phyloP scores from a whole-genome alignment of 768 basidiomycete genomes.

The Naganishia randhawae region DNA sequence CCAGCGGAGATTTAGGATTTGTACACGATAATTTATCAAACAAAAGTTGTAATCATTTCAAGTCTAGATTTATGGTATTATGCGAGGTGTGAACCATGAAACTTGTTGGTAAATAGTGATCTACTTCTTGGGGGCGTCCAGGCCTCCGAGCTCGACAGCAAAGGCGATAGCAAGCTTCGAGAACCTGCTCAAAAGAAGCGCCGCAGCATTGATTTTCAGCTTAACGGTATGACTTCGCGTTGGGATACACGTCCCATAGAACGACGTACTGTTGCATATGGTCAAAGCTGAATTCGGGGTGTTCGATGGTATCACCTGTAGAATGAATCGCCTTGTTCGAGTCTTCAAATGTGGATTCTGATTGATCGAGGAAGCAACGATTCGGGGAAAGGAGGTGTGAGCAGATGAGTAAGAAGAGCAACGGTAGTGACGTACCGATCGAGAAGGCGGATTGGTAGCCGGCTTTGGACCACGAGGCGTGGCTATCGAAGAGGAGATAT shows the following conservation, averaged over 20 bases:
- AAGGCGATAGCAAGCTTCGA: slow-evolving; percentile 77
- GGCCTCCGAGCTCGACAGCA: slow-evolving; percentile 67
- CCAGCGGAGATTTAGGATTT: background rate
- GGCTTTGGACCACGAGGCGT: slow-evolving; percentile 76
- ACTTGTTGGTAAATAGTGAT: too few species aligned
- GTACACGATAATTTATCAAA: background rate
- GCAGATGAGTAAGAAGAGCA: slow-evolving; percentile 45
- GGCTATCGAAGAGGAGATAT: background rate
- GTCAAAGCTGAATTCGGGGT: slow-evolving; percentile 79
- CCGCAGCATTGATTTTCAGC: too few species aligned
- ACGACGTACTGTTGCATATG: slow-evolving; percentile 66
- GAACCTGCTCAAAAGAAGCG: slow-evolving; percentile 53
- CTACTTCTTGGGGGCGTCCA: slow-evolving; percentile 38
- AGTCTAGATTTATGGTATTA: background rate
- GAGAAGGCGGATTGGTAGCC: slow-evolving; percentile 82
- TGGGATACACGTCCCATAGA: too few species aligned
- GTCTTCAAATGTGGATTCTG: slow-evolving; percentile 50
- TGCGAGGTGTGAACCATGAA: too few species aligned
- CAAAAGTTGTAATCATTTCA: background rate
- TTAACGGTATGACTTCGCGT: too few species aligned
- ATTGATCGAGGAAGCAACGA: slow-evolving; percentile 31
- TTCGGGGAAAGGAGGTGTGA: slow-evolving; percentile 54
- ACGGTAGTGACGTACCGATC: slow-evolving; percentile 59
- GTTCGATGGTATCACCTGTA: slow-evolving; percentile 70
- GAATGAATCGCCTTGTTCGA: slow-evolving; percentile 78